Base-by-base conservation (phyloP, 2,329 filamentous ascomycete genomes). In the Phoma herbarum region DNA sequence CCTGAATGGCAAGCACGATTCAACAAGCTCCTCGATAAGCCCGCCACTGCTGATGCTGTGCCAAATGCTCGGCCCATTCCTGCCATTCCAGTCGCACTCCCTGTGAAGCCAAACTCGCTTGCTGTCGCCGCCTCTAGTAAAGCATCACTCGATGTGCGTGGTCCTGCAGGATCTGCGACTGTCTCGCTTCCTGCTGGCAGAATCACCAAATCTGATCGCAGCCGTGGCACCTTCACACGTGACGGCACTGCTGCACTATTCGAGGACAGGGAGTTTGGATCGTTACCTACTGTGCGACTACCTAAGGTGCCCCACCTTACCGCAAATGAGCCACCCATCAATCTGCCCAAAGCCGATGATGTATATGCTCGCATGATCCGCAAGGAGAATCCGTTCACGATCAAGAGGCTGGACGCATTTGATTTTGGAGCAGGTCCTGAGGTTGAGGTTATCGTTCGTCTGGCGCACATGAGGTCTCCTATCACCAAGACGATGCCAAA, bases 1-100 rank as follows among this genome's bases (percentile, higher is more conserved):
- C 49, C 82, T 78, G 83, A 84, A 53, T 94, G 93, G 93, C 92
- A 96, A 75, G 89, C 90, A 68, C 88, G 88, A 69, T 93, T 97
- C 75, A 93, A 96, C 75, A 88, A 85, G 44, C 84, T 97, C 43
- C 82, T 88, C 54, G 86, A 88, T 66, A 93, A 90, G 72, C 83
- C 86, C 6, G 18, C 60, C 28, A 58, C 61, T 37, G 44, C 56
- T 41, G 77, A 8, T 78, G 84, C 20, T 44, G 52, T 51, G 20
- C 49, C 67, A 16, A 45, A 54, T 10, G 28, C 47, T 37, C 67
- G 62, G 25, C 52, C 54, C 14, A 33, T 57, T 14, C 37, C 65
- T 39, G 47, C 58, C 22, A 42, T 57, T 7, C 82, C 72, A 26
- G 73, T 77, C 3, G 73, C 75, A 26, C 63, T 72, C 7, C 73